These are phyloP conservation scores for Triticum timopheevii DNA, from an alignment of 176 grass and related monocot species.

Conservation along the genomic window DNA sequence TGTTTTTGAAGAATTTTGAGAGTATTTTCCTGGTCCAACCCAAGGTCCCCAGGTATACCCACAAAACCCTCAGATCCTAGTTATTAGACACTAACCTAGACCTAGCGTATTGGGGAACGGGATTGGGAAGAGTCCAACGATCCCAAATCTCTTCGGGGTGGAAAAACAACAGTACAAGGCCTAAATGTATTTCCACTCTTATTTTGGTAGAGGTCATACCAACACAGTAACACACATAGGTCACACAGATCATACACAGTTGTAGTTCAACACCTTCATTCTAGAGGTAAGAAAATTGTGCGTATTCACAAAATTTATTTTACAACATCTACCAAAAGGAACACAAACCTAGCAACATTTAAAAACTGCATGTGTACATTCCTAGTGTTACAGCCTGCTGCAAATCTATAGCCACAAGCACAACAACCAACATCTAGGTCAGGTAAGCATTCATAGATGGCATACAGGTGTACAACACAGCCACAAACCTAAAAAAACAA, in stretches of 20 bases:
- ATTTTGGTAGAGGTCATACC: neutral
- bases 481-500: neutral
- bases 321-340: neutral
- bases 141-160: no score
- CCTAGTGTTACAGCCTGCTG: neutral
- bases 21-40: no score
- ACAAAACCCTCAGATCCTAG: no score
- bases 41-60: no score
- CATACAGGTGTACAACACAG: slow-evolving; percentile 1
- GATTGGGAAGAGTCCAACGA: no score
- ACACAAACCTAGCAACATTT: neutral
- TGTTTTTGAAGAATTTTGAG: no score
- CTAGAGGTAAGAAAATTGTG: no score
- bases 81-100: no score
- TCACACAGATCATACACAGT: neutral
- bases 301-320: neutral
- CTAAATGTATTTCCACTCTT: neutral
- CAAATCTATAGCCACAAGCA: neutral
- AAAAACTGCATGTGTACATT: neutral
- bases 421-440: neutral
- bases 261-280: neutral
- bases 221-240: no score
- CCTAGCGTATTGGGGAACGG: no score
- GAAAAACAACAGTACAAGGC: no score
- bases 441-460: neutral